Evolutionary conservation across 2,329 filamentous ascomycete genomes (phyloP), one percentile per base, ranked within the genome.

Genomic region (Ascochyta viciae-villosae): DNA sequence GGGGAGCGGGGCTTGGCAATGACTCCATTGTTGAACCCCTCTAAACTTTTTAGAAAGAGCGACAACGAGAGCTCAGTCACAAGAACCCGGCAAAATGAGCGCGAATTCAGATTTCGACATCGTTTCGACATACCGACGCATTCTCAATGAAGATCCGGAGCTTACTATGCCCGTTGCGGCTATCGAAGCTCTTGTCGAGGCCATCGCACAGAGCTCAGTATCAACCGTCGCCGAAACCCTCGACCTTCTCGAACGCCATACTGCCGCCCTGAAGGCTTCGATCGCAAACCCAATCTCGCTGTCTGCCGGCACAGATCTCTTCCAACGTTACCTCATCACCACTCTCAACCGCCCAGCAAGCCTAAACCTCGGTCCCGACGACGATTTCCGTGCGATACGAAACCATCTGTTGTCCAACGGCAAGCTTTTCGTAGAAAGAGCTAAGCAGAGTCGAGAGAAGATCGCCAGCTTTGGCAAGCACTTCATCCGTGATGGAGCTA

Each of bases 151-250:
- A 47, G 92, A 98, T 74, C 84, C 89, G 10, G 91, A 96, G 60
- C 84, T 98, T 49, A 97, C 94, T 33, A 97, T 96, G 86, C 93
- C 95, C 61, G 91, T 99, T 51, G 95, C 95, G 19, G 92, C 93
- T 56, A 96, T 96, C 73, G 91, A 96, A 79, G 88, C 92, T 26
- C 84, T 99, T 57, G 95, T 98, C 65, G 87, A 89, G 71, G 89
- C 95, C 58, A 89, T 98, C 57, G 88, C 89, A 71, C 85, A 89
- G 62, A 90, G 88, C 41, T 87, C 88, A 60, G 89, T 92, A 6
- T 90, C 88, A 22, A 99, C 95, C 54, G 91, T 96, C 68, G 94
- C 90, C 78, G 95, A 99, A 81, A 97, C 94, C 33, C 89, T 98
- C 73, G 89, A 94, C 66, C 86, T 93, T 41, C 85, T 98, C 61